Base-by-base conservation (phyloP, 1,139 yeast species). In the Kurtzmaniella quercitrusa region DNA sequence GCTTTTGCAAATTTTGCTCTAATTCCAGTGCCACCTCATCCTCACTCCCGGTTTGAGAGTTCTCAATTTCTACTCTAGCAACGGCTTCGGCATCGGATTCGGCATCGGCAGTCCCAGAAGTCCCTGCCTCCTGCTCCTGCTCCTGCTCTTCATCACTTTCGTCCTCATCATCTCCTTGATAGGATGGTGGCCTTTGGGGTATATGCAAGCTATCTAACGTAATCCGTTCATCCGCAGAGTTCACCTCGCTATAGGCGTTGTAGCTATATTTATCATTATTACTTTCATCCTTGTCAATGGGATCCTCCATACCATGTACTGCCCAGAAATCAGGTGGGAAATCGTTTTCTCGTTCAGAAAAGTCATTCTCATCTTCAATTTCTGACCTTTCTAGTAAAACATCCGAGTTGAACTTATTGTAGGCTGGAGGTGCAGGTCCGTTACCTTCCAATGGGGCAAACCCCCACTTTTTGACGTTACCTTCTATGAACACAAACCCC, bases 401-500 rank as follows among this genome's bases (percentile, higher is more conserved):
- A 56, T 78, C 84, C 16, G 69, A 62, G 49, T 77, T 78, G 52
- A 74, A 78, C 48, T 74, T 76, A 44, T 73, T 74, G 56, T 78
- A 78, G 21, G 78, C 74, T 8, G 84, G 84, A 2, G 84, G 84
- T n/a, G 83, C 78, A 2, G 80, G 76, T n/a, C 79, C 81, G 38
- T 57, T 69, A 1, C 84, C 84, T 56, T 76, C 80, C 42, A 78
- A 54, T 1, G 83, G 82, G 1, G 80, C 84, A 57, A 74, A 76
- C n/a, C 82, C 82, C 84, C 84, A 78, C 55, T 75, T 77, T 51
- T 78, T 78, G 18, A 78, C 83, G 50, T 78, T 78, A 1, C 73
- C 83, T 55, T 78, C 84, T 30, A 78, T 78, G 51, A 73, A 77
- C 2, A 78, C 83, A 56, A 61, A 78, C 4, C 83, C 84, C 52